Evolutionary conservation across 225 moss, liverwort and hornwort species (phyloP).

Genomic region (Straminergon stramineum): DNA sequence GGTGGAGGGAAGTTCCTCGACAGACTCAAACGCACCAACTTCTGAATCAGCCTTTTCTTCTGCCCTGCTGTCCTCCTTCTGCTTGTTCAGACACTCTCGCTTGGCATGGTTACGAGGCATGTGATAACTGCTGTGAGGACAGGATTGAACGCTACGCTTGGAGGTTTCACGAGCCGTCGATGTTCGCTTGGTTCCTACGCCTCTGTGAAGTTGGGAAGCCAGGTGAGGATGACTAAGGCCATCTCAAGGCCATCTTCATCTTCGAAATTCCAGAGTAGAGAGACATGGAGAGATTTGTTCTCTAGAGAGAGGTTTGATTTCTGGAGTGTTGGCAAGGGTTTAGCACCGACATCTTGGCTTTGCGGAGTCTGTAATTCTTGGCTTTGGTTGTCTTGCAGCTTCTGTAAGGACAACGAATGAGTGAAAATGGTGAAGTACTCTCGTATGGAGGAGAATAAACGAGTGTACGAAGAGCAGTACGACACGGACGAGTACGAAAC

Average conservation of each 20-base stretch:
- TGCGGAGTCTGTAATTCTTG: neutral
- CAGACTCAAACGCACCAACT: constrained; percentile 23
- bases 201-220: constrained; percentile 27
- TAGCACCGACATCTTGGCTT: neutral
- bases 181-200: constrained; percentile 9
- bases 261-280: neutral
- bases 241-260: neutral
- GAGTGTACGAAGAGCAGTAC: constrained; percentile 36
- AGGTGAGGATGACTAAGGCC: constrained; percentile 13
- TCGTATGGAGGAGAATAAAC: constrained; percentile 54
- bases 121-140: constrained; percentile 35
- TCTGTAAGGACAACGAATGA: constrained; percentile 16
- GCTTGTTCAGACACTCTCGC: constrained; percentile 14
- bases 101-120: constrained; percentile 37
- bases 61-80: constrained; percentile 15
- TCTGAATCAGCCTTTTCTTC: constrained; percentile 18
- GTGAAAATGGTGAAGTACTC: constrained; percentile 50
- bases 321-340: neutral
- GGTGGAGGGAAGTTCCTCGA: constrained; percentile 32
- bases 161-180: constrained; percentile 18
- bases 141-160: constrained; percentile 24
- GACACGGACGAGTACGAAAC: constrained; percentile 49
- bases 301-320: neutral
- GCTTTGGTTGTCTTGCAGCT: constrained; percentile 7
- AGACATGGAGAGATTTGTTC: neutral